Evolutionary conservation across 2,329 filamentous ascomycete species (phyloP).

Genomic region (Xylaria polymorpha): DNA sequence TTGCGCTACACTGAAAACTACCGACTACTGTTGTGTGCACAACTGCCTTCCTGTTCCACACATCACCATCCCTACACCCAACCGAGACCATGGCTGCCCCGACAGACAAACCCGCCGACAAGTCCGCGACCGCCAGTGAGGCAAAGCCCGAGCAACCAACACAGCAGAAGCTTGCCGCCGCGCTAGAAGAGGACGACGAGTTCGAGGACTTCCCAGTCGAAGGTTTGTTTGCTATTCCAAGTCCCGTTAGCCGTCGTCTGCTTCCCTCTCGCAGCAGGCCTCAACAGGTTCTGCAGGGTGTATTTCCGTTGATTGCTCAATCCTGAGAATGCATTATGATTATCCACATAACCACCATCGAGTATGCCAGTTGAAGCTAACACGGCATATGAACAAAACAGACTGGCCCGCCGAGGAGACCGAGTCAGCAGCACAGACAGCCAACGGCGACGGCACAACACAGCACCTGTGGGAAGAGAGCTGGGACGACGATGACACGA

Average conservation of each 20-base stretch:
- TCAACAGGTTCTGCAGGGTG: not conserved
- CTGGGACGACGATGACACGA: conserved; percentile 99
- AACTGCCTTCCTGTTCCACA: not conserved
- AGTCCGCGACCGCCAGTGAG: conserved; percentile 56
- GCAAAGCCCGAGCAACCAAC: conserved; percentile 60
- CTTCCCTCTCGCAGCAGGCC: not conserved
- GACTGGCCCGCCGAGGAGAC: conserved; percentile 95
- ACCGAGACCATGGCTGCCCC: conserved; percentile 42
- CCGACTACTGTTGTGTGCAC: not conserved
- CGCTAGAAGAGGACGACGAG: conserved; percentile 96
- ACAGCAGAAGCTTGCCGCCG: conserved; percentile 71
- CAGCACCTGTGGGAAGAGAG: conserved; percentile 98
- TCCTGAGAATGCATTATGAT: not conserved
- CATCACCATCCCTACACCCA: not conserved
- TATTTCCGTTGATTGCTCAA: not conserved
- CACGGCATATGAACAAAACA: conserved; percentile 52
- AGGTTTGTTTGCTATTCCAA: conserved; percentile 65
- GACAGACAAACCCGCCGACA: conserved; percentile 50
- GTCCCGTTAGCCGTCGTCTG: not conserved
- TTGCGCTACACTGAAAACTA: not conserved
- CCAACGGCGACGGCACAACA: conserved; percentile 69
- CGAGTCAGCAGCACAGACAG: conserved; percentile 67
- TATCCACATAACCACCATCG: not conserved
- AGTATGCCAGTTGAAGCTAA: conserved; percentile 14
- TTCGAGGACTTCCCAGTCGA: conserved; percentile 99